Conservation (phyloP, 148 eudicot species). For the Cornus suecica region DNA sequence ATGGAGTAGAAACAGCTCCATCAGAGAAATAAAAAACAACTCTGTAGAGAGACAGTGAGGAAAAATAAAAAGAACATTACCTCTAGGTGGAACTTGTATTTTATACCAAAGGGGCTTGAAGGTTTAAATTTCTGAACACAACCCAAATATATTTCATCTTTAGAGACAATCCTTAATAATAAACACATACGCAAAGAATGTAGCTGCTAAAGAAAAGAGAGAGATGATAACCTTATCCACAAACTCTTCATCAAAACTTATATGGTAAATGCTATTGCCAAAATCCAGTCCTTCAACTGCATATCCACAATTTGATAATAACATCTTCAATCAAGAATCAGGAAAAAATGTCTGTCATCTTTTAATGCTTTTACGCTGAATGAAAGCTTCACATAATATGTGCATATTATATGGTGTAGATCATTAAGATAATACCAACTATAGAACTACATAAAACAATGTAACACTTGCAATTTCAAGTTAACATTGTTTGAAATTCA, state of each 20-base stretch:
- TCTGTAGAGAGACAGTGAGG: not conserved
- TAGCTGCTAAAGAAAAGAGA: not conserved
- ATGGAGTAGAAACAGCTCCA: not conserved
- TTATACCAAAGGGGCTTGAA: constrained; percentile 89
- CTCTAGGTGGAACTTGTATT: constrained; percentile 95
- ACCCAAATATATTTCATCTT: not conserved
- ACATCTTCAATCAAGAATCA: not conserved
- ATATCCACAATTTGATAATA: constrained; percentile 2
- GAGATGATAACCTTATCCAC: constrained; percentile 52
- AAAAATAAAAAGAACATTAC: constrained; percentile 32
- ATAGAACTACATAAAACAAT: not conserved
- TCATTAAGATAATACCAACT: not conserved
- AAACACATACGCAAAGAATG: not conserved
- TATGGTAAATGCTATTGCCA: constrained; percentile 95
- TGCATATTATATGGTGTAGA: not conserved
- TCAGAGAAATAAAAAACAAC: not conserved
- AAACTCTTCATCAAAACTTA: constrained; percentile 83
- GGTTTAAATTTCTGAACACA: constrained; percentile 77
- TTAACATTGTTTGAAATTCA: not conserved
- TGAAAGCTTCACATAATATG: not conserved
- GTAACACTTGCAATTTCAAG: not conserved
- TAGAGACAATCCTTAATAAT: not conserved
- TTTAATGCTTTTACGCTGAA: not conserved
- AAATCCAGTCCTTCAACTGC: constrained; percentile 85
- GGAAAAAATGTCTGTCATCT: not conserved